A percentile compares a stretch with the other conserved stretches of the same genome.
phyloP scores from a whole-genome alignment of 352 stramenopile species.

The Globisporangium carolinianum region DNA sequence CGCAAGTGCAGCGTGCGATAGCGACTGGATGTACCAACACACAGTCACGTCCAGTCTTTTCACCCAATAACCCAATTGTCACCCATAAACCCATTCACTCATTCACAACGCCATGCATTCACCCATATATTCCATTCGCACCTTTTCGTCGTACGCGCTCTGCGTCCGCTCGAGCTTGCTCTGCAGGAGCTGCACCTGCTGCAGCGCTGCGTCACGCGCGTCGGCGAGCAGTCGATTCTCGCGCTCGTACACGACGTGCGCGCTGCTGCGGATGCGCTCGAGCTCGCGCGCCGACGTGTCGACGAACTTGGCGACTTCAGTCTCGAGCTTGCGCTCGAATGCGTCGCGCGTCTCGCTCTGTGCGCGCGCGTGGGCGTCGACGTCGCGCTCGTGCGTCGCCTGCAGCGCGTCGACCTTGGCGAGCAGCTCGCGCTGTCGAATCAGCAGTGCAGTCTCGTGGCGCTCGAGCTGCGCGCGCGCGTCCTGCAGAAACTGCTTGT shows the following conservation, averaged over 20 bases:
- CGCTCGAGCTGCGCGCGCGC: slow-evolving; percentile 49
- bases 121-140: too few relatives aligned
- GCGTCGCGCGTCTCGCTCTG: slow-evolving; percentile 53
- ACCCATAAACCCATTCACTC: too few relatives aligned
- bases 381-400: slow-evolving; percentile 27
- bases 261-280: slow-evolving; percentile 53
- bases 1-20: too few relatives aligned
- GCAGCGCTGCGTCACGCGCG: slow-evolving; percentile 47
- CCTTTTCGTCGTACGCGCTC: slow-evolving; percentile 45
- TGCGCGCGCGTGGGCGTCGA: slow-evolving; percentile 29
- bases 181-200: slow-evolving; percentile 53
- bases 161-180: slow-evolving; percentile 38
- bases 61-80: too few relatives aligned
- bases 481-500: slow-evolving; percentile 60
- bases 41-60: too few relatives aligned
- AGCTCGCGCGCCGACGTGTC: slow-evolving; percentile 62
- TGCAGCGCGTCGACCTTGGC: slow-evolving; percentile 29
- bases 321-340: slow-evolving; percentile 64
- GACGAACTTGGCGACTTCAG: slow-evolving; percentile 64
- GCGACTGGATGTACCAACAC: too few relatives aligned
- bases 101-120: too few relatives aligned
- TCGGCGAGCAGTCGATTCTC: slow-evolving; percentile 71
- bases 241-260: slow-evolving; percentile 60
- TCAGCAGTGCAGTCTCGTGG: slow-evolving; percentile 31
- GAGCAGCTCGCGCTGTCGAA: slow-evolving; percentile 31